Conservation (phyloP, 2,329 filamentous ascomycete species). For the Hymenoscyphus linearis region DNA sequence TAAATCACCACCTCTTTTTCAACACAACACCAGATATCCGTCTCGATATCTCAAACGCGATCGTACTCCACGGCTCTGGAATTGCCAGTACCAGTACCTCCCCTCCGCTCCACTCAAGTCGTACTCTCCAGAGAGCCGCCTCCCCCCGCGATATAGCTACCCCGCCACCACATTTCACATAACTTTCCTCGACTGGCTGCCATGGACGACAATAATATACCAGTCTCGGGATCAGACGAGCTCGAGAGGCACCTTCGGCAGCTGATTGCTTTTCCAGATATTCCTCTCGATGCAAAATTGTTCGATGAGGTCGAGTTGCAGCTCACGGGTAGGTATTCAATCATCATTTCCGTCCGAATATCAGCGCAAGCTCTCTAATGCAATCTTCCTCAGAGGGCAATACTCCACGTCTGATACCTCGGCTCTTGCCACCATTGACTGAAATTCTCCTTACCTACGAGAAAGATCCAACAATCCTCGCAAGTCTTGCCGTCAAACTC, state of each 20-base stretch:
- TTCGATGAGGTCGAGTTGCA: constrained; percentile 57
- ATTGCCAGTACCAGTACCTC: too few species aligned
- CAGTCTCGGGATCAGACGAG: constrained; percentile 48
- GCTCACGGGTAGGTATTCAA: constrained; percentile 41
- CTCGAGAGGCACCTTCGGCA: constrained; percentile 49
- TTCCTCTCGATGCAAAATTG: constrained; percentile 42
- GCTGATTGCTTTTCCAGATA: constrained; percentile 40
- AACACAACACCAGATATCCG: too few species aligned
- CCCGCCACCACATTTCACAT: neutral
- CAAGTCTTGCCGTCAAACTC: constrained; percentile 50
- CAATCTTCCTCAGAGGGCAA: constrained; percentile 41
- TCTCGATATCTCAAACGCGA: too few species aligned
- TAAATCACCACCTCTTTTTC: too few species aligned
- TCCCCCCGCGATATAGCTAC: neutral
- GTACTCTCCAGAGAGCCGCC: too few species aligned
- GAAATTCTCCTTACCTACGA: constrained; percentile 46
- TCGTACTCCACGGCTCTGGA: too few species aligned
- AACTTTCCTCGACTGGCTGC: neutral
- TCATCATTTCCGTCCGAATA: too few species aligned
- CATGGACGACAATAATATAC: constrained; percentile 35
- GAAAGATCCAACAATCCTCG: constrained; percentile 46
- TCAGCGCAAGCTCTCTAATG: constrained; percentile 9
- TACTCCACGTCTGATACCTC: constrained; percentile 46
- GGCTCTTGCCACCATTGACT: constrained; percentile 49
- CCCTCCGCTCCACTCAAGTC: too few species aligned